Base-by-base conservation (phyloP, 2,329 filamentous ascomycete genomes). In the Penicillium sp. region DNA sequence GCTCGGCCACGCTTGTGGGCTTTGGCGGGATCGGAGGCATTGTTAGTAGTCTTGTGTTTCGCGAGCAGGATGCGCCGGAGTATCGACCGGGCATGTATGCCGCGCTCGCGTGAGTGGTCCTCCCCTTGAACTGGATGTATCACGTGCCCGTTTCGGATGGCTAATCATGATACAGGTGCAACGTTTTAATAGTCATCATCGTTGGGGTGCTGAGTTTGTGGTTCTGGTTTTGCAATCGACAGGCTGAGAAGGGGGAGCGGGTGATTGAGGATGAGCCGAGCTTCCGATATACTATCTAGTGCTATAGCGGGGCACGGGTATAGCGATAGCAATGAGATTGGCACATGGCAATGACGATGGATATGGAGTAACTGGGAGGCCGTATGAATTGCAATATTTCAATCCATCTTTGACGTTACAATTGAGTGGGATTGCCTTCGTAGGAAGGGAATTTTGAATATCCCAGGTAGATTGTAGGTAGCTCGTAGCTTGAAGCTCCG, bases 21-120 rank as follows among this genome's bases (percentile, higher is more conserved):
- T 84, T 88, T 45, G 89, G 89, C 7, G 89, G 88, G 2, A 76
- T 95, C 24, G 90, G 90, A 34, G 89, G 90, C 31, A 94, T 94
- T 57, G 82, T 83, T 1, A 88, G 88, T 24, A 84, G 82, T 60
- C 76, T 90, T 51, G 85, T 93, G 10, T 94, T 93, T 73, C 79
- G 85, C 1, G 53, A 58, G 10, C 63, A 72, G 51, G 70, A 73
- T 49, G 65, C 67, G 41, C 71, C 70, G 2, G 57, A 44, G 10
- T 74, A 74, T 49, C 57, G 63, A 18, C 71, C 70, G 13, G 69
- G 69, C 15, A 66, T 72, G 50, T 69, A 63, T 56, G 64, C 68
- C n/a, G 61, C 65, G 31, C 61, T 71, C 29, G 60, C 58, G 65
- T 70, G 51, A 58, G 67, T 65, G 0, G 38, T 34, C 9, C 5